phyloP scores from a whole-genome alignment of 2,329 filamentous ascomycete genomes.

The Ustilaginoidea virens region DNA sequence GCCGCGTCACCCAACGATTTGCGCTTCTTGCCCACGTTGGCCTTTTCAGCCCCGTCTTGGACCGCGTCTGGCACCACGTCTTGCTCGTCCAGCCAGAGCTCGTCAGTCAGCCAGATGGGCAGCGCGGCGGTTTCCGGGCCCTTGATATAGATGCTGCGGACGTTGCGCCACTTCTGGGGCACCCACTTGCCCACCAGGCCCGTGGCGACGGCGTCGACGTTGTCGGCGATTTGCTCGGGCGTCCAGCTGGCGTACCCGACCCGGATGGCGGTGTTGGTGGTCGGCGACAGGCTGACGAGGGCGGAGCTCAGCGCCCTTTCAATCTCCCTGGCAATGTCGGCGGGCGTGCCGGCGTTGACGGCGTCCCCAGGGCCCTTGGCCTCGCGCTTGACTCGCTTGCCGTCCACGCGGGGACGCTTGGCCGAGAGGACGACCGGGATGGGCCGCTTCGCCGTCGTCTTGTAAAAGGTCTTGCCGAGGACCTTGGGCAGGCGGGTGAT shows the following conservation, averaged over 20 bases:
- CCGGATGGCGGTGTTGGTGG: slow-evolving; percentile 65
- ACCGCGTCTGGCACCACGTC: slow-evolving; percentile 52
- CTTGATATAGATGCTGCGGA: slow-evolving; percentile 80
- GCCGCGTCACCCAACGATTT: slow-evolving; percentile 27
- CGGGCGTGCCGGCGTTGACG: slow-evolving; percentile 35
- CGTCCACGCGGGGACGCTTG: slow-evolving; percentile 44
- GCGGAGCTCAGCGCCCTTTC: slow-evolving; percentile 62
- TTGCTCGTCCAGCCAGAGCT: slow-evolving; percentile 72
- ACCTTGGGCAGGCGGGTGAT: slow-evolving; percentile 55
- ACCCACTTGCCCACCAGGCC: slow-evolving; percentile 65
- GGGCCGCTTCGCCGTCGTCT: slow-evolving; percentile 66
- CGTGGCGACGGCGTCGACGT: slow-evolving; percentile 57
- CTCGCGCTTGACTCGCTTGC: slow-evolving; percentile 43
- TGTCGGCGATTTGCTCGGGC: slow-evolving; percentile 62
- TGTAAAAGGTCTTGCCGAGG: slow-evolving; percentile 89
- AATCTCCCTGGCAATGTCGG: slow-evolving; percentile 65
- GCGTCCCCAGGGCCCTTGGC: slow-evolving; percentile 15
- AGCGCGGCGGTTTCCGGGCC: slow-evolving; percentile 74
- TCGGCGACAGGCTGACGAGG: slow-evolving; percentile 63
- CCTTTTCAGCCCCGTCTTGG: slow-evolving; percentile 33
- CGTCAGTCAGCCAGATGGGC: slow-evolving; percentile 87
- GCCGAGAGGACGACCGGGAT: slow-evolving; percentile 62
- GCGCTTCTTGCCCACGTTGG: slow-evolving; percentile 51
- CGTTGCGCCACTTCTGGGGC: slow-evolving; percentile 74
- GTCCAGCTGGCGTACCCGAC: slow-evolving; percentile 64